These are phyloP conservation scores for Geotrichum candidum DNA, from an alignment of 1,139 yeast species.

Conservation along the genomic window DNA sequence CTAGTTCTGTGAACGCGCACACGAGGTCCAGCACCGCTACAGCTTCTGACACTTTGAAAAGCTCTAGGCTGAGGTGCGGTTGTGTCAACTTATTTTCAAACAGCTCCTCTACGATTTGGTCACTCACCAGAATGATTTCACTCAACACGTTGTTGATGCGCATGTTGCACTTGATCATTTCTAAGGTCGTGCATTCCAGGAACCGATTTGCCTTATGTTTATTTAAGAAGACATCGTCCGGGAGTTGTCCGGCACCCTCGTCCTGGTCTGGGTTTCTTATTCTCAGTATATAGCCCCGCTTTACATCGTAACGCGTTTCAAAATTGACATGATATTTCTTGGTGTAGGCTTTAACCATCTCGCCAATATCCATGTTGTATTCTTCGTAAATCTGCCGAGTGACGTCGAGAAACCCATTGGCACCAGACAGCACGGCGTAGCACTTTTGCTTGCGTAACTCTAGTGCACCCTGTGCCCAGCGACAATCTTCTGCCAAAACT, in stretches of 20 bases:
- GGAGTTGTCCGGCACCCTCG: constrained; percentile 24
- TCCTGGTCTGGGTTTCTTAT: constrained; percentile 23
- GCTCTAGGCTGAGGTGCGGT: constrained; percentile 31
- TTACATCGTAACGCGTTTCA: constrained; percentile 36
- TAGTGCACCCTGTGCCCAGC: constrained; percentile 39
- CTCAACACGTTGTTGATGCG: constrained; percentile 38
- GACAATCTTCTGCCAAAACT: constrained; percentile 39
- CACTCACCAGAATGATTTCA: constrained; percentile 42
- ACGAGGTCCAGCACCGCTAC: constrained; percentile 41
- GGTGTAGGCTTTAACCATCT: constrained; percentile 17
- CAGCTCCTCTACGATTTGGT: constrained; percentile 36
- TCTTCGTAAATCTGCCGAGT: constrained; percentile 41
- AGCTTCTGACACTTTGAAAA: constrained; percentile 44
- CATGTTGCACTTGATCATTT: constrained; percentile 40
- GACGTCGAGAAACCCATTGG: constrained; percentile 44
- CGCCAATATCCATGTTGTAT: constrained; percentile 37
- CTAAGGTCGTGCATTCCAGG: constrained; percentile 41
- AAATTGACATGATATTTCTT: constrained; percentile 22
- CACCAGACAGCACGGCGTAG: constrained; percentile 42
- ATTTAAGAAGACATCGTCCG: constrained; percentile 36
- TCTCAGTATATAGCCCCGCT: constrained; percentile 39
- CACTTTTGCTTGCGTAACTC: constrained; percentile 43
- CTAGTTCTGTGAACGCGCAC: constrained; percentile 37
- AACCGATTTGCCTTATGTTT: constrained; percentile 29
- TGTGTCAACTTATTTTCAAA: constrained; percentile 26